phyloP scores from a whole-genome alignment of 208 protist species.

The Tritrichomonas foetus region DNA sequence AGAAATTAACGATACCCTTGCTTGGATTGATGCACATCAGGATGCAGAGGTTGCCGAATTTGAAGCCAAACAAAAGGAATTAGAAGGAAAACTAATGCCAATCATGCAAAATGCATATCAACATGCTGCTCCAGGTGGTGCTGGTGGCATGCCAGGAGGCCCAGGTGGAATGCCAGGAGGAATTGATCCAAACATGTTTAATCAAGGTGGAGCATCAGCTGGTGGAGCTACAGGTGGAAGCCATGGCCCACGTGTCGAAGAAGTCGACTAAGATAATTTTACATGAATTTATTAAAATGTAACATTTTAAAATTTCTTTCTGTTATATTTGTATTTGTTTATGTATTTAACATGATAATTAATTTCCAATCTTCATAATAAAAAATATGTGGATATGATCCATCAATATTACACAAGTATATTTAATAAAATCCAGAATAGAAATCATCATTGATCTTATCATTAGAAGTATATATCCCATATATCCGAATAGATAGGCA shows the following conservation, averaged over 20 bases:
- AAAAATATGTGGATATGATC: no score
- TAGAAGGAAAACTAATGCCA: slow-evolving; percentile 50
- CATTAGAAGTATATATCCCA: no score
- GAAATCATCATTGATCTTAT: no score
- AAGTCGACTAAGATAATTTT: neutral
- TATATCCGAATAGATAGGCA: no score
- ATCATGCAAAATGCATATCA: slow-evolving; percentile 90
- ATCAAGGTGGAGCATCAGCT: slow-evolving; percentile 38
- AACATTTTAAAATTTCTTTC: no score
- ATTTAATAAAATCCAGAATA: no score
- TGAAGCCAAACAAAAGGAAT: slow-evolving; percentile 58
- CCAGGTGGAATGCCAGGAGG: slow-evolving; percentile 55
- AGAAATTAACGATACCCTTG: slow-evolving; percentile 49
- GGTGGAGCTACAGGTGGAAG: neutral
- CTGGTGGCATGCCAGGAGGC: slow-evolving; percentile 39
- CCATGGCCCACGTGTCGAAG: neutral
- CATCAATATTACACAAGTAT: no score
- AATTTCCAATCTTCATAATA: no score
- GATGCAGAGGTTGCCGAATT: slow-evolving; percentile 47
- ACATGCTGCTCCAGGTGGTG: slow-evolving; percentile 41
- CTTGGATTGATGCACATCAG: slow-evolving; percentile 54
- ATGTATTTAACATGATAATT: no score
- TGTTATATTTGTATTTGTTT: no score
- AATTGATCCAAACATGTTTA: slow-evolving; percentile 54
- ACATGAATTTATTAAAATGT: no score